Conservation (phyloP, 495 filamentous ascomycete genomes). For the Penicillium macrosclerotiorum region DNA sequence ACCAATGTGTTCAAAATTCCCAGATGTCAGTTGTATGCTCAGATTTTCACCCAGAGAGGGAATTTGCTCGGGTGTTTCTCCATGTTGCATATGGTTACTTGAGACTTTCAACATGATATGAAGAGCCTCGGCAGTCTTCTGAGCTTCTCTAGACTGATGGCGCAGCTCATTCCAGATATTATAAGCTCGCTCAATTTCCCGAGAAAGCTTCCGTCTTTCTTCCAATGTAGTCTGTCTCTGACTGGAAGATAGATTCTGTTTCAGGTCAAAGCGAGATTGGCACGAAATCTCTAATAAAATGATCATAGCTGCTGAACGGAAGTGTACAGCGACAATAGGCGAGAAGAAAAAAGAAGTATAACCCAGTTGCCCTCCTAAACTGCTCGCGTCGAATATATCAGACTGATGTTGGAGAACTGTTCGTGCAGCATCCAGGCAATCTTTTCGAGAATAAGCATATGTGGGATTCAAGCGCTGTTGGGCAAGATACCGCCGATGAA, state of each 20-base stretch:
- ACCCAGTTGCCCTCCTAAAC: conserved; percentile 51
- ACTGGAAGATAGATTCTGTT: conserved; percentile 6
- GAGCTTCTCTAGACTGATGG: conserved; percentile 15
- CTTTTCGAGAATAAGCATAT: conserved; percentile 70
- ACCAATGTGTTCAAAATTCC: too few species aligned
- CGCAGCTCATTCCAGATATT: conserved; percentile 16
- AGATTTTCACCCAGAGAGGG: neutral
- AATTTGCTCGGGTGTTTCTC: conserved; percentile 6
- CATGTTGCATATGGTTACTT: conserved; percentile 11
- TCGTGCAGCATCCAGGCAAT: conserved; percentile 74
- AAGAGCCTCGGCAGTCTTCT: conserved; percentile 17
- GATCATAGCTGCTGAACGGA: conserved; percentile 21
- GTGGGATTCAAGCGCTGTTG: conserved; percentile 63
- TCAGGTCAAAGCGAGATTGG: conserved; percentile 17
- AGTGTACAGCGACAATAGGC: conserved; percentile 13
- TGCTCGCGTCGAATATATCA: conserved; percentile 68
- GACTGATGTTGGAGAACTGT: conserved; percentile 68
- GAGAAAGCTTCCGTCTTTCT: conserved; percentile 6
- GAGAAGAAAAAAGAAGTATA: conserved; percentile 21
- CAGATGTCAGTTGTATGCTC: neutral
- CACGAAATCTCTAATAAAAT: conserved; percentile 21
- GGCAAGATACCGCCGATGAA: conserved; percentile 76
- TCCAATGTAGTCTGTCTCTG: conserved; percentile 3
- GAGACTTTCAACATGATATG: conserved; percentile 19
- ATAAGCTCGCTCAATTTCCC: conserved; percentile 11